Base-by-base conservation (phyloP, 495 filamentous ascomycete genomes). In the Penicilliopsis zonata region DNA sequence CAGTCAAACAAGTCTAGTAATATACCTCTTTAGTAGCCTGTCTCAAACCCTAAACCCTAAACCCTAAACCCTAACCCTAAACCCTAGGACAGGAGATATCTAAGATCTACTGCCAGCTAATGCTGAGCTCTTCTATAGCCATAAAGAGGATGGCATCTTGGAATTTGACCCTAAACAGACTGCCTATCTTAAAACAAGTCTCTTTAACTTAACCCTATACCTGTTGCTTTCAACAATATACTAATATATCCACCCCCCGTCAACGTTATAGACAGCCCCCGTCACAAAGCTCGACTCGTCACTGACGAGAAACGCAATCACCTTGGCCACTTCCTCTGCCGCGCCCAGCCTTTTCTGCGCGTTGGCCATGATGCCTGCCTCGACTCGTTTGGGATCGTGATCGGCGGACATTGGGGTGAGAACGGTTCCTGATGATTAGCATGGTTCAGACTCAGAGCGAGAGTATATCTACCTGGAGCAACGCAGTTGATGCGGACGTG, bases 401-500 rank as follows among this genome's bases (percentile, higher is more conserved):
- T 10, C 65, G 69, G 20, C 20, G 13, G 10, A 5, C 25, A 27
- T 5, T 4, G 14, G 25, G 14, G n/a, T 23, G 6, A 23, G 21
- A 6, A 23, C 6, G 21, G n/a, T n/a, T n/a, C n/a, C n/a, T 23
- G 21, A 23, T 6, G 21, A n/a, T 27, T n/a, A 13, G 3, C 25
- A 30, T 28, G 19, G 34, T 9, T 16, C 8, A 28, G 12, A 24
- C 16, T 36, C 3, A 18, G 29, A 14, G 22, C 12, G 14, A 15
- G 4, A 29, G 29, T 1, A 23, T 21, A 40, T 5, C 60, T 65
- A 54, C 35, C 69, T 41, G 69, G 70, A 2, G 66, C 68, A 32
- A 74, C 60, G 2, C 63, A 57, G 50, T 81, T 81, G 16, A 80
- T 63, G 33, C 76, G 52, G 36, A 79, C 56, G 28, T 55, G 63